Base-by-base conservation (phyloP, 2,329 filamentous ascomycete genomes). In the Ascochyta rabiei region DNA sequence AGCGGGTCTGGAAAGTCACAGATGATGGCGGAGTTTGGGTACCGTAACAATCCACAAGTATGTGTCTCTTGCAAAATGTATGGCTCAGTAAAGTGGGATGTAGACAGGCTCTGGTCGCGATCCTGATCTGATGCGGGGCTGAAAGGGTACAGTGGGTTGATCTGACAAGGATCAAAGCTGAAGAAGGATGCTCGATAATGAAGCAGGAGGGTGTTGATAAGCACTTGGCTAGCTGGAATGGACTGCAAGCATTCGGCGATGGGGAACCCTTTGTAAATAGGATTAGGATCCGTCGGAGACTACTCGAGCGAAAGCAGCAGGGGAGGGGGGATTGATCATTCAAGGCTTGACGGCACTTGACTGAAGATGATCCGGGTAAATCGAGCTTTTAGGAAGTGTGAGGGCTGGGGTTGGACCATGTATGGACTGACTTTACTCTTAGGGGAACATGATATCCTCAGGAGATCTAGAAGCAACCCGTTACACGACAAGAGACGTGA, bases 401-500 rank as follows among this genome's bases (percentile, higher is more conserved):
- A 69, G 64, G 67, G 64, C 67, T 67, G 64, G 72, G 72, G 68
- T 70, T 62, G 63, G 67, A 69, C 61, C 62, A 71, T 62, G 66
- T 64, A 69, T 74, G 70, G 72, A 72, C 66, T 65, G 60, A 56
- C 57, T 62, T 63, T 53, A 62, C 59, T 69, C 64, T 70, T 71
- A 68, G 68, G 68, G 63, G 69, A 72, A 70, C 66, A 71, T 72
- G 67, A 71, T 73, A 72, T 69, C 66, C 66, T 68, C 68, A 67
- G 68, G 70, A 68, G 69, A 71, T 70, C 67, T 73, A 71, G 70
- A 71, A 65, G 68, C 68, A 64, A 65, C 58, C 67, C 68, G 72
- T 75, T 74, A 72, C 72, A 74, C 71, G 57, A 68, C 62, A 63
- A 72, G 67, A 74, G 64, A 70, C 72, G 70, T 73, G 71, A 74